Percentiles rank a stretch among this genome's conserved stretches.
phyloP scores from a whole-genome alignment of 345 rosid genomes.

The Hevea brasiliensis region DNA sequence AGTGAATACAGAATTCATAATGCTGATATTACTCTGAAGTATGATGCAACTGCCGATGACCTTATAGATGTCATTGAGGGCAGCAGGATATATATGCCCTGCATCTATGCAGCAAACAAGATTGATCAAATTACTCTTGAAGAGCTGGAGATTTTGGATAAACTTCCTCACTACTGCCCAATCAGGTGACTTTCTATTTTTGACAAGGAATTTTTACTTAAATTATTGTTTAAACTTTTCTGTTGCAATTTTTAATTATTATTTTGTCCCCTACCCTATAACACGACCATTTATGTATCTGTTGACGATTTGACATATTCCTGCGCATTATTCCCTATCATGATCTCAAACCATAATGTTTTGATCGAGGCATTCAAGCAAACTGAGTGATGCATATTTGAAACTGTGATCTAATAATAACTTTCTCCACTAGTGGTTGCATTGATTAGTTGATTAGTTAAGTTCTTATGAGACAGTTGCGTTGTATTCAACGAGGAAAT shows the following conservation, averaged over 20 bases:
- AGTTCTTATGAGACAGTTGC: background rate
- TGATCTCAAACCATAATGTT: background rate
- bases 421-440: background rate
- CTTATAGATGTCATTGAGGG: conserved; percentile 98
- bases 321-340: background rate
- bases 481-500: background rate
- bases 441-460: background rate
- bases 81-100: conserved; percentile 93
- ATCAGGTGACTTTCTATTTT: conserved; percentile 55
- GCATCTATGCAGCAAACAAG: conserved; percentile 92
- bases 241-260: too few species aligned
- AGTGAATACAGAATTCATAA: conserved; percentile 94
- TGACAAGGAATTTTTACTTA: background rate
- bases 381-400: background rate
- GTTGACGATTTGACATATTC: too few species aligned
- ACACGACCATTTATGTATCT: too few species aligned
- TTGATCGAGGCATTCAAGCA: background rate
- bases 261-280: too few species aligned
- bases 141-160: conserved; percentile 94
- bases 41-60: conserved; percentile 97
- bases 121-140: conserved; percentile 94
- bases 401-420: background rate
- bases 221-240: background rate
- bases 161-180: conserved; percentile 97
- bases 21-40: conserved; percentile 89